Conservation (phyloP, 768 basidiomycete species). For the Tulasnella sp. region DNA sequence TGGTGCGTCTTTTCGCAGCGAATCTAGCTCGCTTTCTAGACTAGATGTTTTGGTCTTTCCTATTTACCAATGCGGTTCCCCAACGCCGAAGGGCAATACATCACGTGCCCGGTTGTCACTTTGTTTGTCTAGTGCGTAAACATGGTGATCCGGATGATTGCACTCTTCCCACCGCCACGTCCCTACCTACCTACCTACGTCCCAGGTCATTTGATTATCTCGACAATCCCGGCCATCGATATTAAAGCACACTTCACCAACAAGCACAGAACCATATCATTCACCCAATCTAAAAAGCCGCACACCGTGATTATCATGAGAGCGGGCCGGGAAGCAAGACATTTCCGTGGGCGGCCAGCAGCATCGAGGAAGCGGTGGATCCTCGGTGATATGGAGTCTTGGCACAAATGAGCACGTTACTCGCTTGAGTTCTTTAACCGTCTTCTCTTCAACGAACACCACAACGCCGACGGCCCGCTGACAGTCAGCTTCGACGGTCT, state of each 20-base stretch:
- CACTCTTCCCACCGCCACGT: background rate
- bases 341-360: background rate
- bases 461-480: background rate
- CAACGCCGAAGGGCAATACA: background rate
- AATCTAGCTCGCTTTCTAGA: background rate
- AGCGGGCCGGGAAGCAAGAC: slow-evolving; percentile 6
- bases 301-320: background rate
- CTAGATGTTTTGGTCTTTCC: background rate
- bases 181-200: too few relatives aligned
- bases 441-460: background rate
- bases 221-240: background rate
- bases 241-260: background rate
- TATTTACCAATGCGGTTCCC: background rate
- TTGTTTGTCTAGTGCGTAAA: background rate
- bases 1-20: too few relatives aligned
- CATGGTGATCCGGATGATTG: background rate
- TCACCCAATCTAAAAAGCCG: background rate
- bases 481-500: background rate
- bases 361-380: background rate
- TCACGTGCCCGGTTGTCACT: background rate
- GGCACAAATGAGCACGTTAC: background rate
- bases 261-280: background rate
- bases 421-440: background rate
- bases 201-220: background rate
- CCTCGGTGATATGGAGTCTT: background rate